Evolutionary conservation across 495 filamentous ascomycete genomes (phyloP).

Genomic region (Hypoxylon cercidicola): DNA sequence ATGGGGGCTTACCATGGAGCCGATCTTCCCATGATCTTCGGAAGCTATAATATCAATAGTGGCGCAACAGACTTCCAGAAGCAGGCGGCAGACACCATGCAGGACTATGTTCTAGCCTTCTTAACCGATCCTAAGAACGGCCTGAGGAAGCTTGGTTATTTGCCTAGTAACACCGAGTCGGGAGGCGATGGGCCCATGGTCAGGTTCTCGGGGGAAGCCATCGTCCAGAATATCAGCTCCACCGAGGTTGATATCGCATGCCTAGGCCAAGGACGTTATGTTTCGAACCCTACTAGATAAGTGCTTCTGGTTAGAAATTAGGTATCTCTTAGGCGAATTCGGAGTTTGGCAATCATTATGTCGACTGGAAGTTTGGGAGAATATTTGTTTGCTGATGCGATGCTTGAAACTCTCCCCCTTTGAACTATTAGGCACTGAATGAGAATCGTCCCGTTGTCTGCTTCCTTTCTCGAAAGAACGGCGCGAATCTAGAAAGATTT

Average conservation of each 20-base stretch:
- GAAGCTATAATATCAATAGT: conserved; percentile 48
- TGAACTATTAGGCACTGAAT: not conserved
- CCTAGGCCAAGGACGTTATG: conserved; percentile 30
- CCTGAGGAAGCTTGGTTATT: conserved; percentile 41
- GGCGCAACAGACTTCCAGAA: conserved; percentile 48
- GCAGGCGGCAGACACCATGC: conserved; percentile 53
- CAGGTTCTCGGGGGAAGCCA: conserved; percentile 20
- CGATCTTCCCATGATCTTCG: conserved; percentile 60
- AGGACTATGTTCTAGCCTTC: conserved; percentile 57
- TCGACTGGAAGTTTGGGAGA: not conserved
- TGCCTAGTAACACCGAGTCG: not conserved
- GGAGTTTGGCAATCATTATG: not conserved
- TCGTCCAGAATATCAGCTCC: conserved; percentile 33
- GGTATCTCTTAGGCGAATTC: too few relatives aligned
- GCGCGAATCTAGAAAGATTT: not conserved
- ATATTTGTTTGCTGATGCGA: not conserved
- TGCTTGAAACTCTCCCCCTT: not conserved
- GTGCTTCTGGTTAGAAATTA: too few relatives aligned
- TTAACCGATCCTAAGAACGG: conserved; percentile 54
- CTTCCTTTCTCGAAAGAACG: not conserved
- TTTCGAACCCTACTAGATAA: conserved; percentile 19
- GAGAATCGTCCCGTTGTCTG: not conserved
- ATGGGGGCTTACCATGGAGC: conserved; percentile 64
- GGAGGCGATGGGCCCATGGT: conserved; percentile 24
- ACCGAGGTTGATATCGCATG: conserved; percentile 41